A percentile compares a stretch with the other conserved stretches of the same genome.
These are phyloP conservation scores for Adansonia rubrostipa DNA, from an alignment of 441 rosid genomes.

Conservation along the genomic window DNA sequence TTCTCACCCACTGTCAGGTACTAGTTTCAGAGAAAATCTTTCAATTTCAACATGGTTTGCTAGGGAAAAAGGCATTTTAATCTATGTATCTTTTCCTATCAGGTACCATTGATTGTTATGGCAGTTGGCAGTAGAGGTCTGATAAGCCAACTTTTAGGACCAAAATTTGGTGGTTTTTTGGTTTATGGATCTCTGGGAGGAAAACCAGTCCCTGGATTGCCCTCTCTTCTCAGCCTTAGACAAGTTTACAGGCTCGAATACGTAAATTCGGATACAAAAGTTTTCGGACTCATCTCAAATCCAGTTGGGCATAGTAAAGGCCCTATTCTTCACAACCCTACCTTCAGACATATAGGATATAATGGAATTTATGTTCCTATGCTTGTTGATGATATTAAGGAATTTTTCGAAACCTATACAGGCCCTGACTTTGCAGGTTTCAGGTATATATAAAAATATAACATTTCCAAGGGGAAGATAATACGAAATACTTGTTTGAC, in stretches of 20 bases:
- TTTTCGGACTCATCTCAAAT: neutral
- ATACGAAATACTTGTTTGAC: neutral
- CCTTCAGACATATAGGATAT: constrained; percentile 4
- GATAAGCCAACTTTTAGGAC: constrained; percentile 10
- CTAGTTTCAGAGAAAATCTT: neutral
- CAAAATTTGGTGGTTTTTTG: constrained; percentile 11
- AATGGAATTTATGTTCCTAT: constrained; percentile 18
- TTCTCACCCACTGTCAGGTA: constrained; percentile 13
- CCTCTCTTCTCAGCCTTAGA: constrained; percentile 12
- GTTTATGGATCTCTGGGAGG: constrained; percentile 5
- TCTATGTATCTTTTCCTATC: neutral
- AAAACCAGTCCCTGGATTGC: constrained; percentile 5
- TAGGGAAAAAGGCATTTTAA: neutral
- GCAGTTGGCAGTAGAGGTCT: constrained; percentile 3
- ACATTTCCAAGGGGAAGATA: neutral
- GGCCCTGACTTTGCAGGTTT: constrained; percentile 7
- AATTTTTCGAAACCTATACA: constrained; percentile 2
- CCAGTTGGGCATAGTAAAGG: constrained; percentile 16
- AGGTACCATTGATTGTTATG: constrained; percentile 9
- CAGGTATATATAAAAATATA: neutral
- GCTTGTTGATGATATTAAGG: constrained; percentile 10
- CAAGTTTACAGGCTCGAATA: constrained; percentile 3
- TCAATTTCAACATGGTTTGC: neutral
- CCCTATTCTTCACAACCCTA: constrained; percentile 12
- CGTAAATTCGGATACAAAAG: neutral